Base-by-base conservation (phyloP, 257 asterid species). In the Lavandula angustifolia region DNA sequence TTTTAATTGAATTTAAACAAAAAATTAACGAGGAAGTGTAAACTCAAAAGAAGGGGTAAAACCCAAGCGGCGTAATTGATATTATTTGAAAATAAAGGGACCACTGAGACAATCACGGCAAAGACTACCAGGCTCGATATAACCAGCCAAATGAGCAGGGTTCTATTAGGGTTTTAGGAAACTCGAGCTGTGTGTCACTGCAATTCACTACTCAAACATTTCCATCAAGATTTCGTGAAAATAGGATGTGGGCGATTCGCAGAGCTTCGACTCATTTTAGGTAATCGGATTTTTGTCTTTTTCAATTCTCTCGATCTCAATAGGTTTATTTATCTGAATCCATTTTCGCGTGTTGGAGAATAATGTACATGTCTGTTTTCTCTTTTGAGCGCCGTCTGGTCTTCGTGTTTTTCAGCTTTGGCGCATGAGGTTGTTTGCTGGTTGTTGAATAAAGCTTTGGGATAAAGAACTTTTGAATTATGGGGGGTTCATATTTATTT, bases 181-280 rank as follows among this genome's bases (percentile, higher is more conserved):
- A 34, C 18, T n/a, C 31, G 7, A 27, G 31, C 67, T 10, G 44
- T 18, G 35, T n/a, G 27, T 64, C 60, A 11, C 35, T 31, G 7
- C 29, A 27, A 4, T 40, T 38, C 77, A 9, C 53, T 32, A 14
- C 46, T 33, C 53, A 48, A 3, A 54, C 44, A 68, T 69, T 64
- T 65, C 62, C 27, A 10, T 48, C 32, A 46, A 44, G 33, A 7
- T 5, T 37, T 42, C 31, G 43, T n/a, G 22, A 18, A 29, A n/a
- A 18, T 65, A 59, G 41, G 58, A 89, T 89, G 97, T 85, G 84
- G 88, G 80, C 94, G 34, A 65, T 83, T 64, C 94, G 91, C 49
- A 80, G 89, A 75, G 81, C 81, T 38, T 80, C 84, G 66, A 51
- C 59, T 60, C 83, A 81, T 47, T 34, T 87, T 62, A 76, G 79